Percentiles rank a stretch among this genome's conserved stretches.
Evolutionary conservation across 345 rosid species (phyloP).

Genomic region (Citrus cavaleriei): DNA sequence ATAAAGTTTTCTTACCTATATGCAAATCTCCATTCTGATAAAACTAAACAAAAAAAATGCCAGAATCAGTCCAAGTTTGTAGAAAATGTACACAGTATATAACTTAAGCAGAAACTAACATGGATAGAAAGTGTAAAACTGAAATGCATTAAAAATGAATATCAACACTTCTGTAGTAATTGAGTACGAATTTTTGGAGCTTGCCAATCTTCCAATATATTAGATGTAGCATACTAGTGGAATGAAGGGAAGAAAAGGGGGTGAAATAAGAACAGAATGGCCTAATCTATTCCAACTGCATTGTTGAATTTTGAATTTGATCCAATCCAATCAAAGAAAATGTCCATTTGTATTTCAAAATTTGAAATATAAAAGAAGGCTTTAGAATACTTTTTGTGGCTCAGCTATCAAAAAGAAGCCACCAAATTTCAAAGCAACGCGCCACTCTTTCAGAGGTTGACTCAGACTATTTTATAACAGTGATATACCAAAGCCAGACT

Average conservation of each 20-base stretch:
- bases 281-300: background rate
- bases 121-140: background rate
- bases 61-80: constrained; percentile 27
- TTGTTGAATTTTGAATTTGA: background rate
- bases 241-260: background rate
- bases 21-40: constrained; percentile 48
- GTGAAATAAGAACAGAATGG: background rate
- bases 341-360: background rate
- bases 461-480: background rate
- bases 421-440: no score
- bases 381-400: background rate
- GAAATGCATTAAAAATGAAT: background rate
- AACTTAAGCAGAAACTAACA: background rate
- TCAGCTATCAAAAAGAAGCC: background rate
- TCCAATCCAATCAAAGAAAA: background rate
- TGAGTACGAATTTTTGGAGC: background rate
- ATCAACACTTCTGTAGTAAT: background rate
- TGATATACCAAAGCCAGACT: background rate
- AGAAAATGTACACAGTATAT: background rate
- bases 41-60: constrained; percentile 35
- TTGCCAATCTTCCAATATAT: background rate
- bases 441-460: background rate
- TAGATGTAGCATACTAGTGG: background rate
- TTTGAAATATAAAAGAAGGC: background rate
- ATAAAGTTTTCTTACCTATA: constrained; percentile 35